These are phyloP conservation scores for Colletotrichum magnum DNA, from an alignment of 2,329 filamentous ascomycete species.

Conservation along the genomic window DNA sequence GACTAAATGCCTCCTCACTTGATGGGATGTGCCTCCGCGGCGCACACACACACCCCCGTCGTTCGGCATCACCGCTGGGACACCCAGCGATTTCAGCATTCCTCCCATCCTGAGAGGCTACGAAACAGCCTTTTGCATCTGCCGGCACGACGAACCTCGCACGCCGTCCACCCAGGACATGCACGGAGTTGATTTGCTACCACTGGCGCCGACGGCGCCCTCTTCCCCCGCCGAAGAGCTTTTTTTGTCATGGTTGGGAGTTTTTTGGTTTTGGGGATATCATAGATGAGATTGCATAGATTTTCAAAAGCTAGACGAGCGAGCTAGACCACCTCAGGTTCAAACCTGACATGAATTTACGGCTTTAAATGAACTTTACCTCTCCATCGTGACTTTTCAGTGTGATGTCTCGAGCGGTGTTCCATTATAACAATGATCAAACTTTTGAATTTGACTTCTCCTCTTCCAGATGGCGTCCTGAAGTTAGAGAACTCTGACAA, in stretches of 20 bases:
- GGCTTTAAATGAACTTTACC: background rate
- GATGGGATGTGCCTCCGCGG: conserved; percentile 7
- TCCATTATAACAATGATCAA: too few relatives aligned
- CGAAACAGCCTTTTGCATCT: conserved; percentile 24
- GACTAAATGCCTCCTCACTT: conserved; percentile 47
- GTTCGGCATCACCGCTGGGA: conserved; percentile 23
- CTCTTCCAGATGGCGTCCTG: too few relatives aligned
- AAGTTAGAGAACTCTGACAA: too few relatives aligned
- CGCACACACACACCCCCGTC: background rate
- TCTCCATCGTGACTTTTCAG: background rate
- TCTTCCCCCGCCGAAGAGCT: conserved; percentile 31
- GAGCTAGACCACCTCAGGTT: conserved; percentile 30
- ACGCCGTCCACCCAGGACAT: conserved; percentile 41
- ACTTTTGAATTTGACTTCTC: too few relatives aligned
- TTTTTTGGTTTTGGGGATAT: conserved; percentile 18
- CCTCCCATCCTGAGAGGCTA: conserved; percentile 39
- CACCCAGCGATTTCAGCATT: conserved; percentile 22
- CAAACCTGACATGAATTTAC: conserved; percentile 36
- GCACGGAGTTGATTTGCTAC: conserved; percentile 35
- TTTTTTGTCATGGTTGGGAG: conserved; percentile 1
- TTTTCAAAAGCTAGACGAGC: conserved; percentile 16
- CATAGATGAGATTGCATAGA: conserved; percentile 15
- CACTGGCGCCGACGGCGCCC: conserved; percentile 14
- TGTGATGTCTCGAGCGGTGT: background rate
- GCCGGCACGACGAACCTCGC: conserved; percentile 26